Conservation (phyloP, 371 early-diverging fungal genomes). For the Mortierella sp. region DNA sequence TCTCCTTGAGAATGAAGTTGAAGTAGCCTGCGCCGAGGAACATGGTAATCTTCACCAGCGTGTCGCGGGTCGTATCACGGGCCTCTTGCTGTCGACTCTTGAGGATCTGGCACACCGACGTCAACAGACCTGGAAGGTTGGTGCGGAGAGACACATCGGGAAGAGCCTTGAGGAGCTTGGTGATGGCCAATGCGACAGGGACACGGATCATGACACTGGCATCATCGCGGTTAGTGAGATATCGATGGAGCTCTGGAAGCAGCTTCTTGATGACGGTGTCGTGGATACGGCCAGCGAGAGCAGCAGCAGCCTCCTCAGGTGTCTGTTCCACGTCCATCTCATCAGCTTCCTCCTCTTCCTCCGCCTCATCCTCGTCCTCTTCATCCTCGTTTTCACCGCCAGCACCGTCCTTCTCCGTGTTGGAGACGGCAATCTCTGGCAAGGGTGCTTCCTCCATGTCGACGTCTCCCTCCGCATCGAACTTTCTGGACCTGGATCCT, state of each 20-base stretch:
- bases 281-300: constrained; percentile 71
- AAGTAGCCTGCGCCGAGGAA: constrained; percentile 89
- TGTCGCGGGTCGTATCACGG: constrained; percentile 88
- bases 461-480: constrained; percentile 52
- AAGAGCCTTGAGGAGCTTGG: constrained; percentile 81
- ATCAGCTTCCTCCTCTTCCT: constrained; percentile 33
- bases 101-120: constrained; percentile 87
- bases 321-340: constrained; percentile 44
- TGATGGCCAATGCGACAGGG: constrained; percentile 89
- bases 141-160: constrained; percentile 79
- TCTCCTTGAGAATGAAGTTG: constrained; percentile 87
- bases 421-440: constrained; percentile 36
- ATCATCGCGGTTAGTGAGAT: constrained; percentile 76
- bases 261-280: constrained; percentile 74
- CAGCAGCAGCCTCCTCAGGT: constrained; percentile 35
- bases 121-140: constrained; percentile 88
- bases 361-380: constrained; percentile 56
- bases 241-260: constrained; percentile 82
- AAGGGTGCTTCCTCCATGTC: constrained; percentile 58
- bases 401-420: constrained; percentile 49
- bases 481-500: constrained; percentile 16
- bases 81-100: constrained; percentile 85
- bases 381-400: constrained; percentile 50
- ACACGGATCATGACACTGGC: constrained; percentile 82
- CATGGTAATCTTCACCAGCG: constrained; percentile 84